phyloP scores from a whole-genome alignment of 2,329 filamentous ascomycete genomes.

The Aspergillus vadensis region DNA sequence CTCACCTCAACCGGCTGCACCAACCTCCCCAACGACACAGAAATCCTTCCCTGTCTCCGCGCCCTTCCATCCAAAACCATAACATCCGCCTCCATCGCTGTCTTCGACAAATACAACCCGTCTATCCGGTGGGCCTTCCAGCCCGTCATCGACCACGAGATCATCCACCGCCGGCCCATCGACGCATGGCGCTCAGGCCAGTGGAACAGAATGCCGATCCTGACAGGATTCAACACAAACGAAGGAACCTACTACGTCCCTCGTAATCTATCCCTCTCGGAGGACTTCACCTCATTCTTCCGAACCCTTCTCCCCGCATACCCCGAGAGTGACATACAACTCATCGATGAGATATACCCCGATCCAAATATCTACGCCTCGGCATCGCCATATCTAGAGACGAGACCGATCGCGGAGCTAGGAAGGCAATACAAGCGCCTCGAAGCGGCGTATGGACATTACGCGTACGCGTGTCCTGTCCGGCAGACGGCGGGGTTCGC shows the following conservation, averaged over 20 bases:
- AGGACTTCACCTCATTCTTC: constrained; percentile 64
- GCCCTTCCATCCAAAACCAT: constrained; percentile 39
- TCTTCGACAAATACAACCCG: constrained; percentile 52
- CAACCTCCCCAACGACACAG: constrained; percentile 27
- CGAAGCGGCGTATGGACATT: constrained; percentile 53
- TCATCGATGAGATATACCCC: constrained; percentile 64
- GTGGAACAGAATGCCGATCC: constrained; percentile 61
- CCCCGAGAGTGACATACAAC: constrained; percentile 53
- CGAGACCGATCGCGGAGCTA: constrained; percentile 32
- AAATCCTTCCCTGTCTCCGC: constrained; percentile 47
- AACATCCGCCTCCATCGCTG: constrained; percentile 42
- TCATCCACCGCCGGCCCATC: constrained; percentile 61
- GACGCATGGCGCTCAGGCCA: constrained; percentile 58
- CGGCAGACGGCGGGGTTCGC: constrained; percentile 49
- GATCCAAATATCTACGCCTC: constrained; percentile 49
- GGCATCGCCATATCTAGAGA: constrained; percentile 29
- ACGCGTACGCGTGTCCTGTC: constrained; percentile 53
- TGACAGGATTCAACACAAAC: constrained; percentile 71
- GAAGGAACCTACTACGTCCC: constrained; percentile 69
- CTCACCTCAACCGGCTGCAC: constrained; percentile 39
- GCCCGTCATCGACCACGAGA: constrained; percentile 64
- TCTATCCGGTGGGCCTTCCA: constrained; percentile 63
- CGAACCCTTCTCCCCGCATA: constrained; percentile 61
- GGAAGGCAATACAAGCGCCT: constrained; percentile 54
- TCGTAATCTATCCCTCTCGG: constrained; percentile 46